Conservation (phyloP, 1,139 yeast species). For the Ashbya aceris region DNA sequence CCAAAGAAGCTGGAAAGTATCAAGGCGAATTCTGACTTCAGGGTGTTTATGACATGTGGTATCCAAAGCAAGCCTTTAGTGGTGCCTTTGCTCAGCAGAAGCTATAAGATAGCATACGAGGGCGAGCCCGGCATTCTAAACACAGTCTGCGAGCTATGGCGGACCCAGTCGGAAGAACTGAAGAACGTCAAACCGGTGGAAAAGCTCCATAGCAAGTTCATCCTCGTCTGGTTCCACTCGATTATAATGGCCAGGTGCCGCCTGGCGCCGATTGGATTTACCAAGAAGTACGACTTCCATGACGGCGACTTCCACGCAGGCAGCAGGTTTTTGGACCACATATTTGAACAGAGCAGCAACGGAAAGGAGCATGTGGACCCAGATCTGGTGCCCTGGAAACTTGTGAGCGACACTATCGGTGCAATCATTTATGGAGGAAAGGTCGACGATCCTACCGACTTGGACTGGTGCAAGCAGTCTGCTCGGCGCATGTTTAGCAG, state of each 20-base stretch:
- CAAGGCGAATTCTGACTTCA: conserved; percentile 8
- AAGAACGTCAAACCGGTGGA: conserved; percentile 35
- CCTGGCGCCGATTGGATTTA: conserved; percentile 56
- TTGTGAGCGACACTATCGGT: conserved; percentile 42
- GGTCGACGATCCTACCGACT: conserved; percentile 43
- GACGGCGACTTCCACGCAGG: conserved; percentile 61
- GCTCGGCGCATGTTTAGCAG: conserved; percentile 13
- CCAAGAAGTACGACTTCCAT: conserved; percentile 55
- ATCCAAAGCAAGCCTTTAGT: conserved; percentile 35
- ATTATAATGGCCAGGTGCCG: conserved; percentile 49
- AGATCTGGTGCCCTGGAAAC: conserved; percentile 48
- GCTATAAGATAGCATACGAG: conserved; percentile 34
- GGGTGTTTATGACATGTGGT: conserved; percentile 20
- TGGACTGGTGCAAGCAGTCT: conserved; percentile 24
- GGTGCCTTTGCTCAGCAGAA: conserved; percentile 35
- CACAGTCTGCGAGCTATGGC: conserved; percentile 36
- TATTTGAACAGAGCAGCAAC: conserved; percentile 15
- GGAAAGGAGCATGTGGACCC: conserved; percentile 39
- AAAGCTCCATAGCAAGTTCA: conserved; percentile 40
- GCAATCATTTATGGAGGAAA: conserved; percentile 69
- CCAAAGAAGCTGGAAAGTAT: conserved; percentile 11
- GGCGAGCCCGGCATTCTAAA: conserved; percentile 51
- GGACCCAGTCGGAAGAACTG: conserved; percentile 22
- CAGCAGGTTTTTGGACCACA: conserved; percentile 19
- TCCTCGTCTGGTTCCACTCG: conserved; percentile 65